Evolutionary conservation across 306 rosid genomes (phyloP).

Genomic region (Trifolium dubium): DNA sequence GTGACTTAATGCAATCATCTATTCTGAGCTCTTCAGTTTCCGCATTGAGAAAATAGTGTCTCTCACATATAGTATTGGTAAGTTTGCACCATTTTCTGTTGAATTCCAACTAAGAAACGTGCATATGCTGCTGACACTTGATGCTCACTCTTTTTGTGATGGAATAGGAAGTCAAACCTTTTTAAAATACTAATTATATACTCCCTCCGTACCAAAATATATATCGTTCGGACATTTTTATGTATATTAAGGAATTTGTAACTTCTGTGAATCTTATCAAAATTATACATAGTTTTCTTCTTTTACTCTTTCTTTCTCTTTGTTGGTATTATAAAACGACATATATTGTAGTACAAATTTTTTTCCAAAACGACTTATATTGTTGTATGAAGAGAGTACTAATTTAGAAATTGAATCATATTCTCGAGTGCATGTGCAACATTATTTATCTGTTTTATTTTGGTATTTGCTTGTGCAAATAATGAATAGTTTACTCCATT

Average conservation of each 20-base stretch:
- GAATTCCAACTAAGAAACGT: constrained; percentile 38
- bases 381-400: no score
- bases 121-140: constrained; percentile 36
- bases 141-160: constrained; percentile 35
- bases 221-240: no score
- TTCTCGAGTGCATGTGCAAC: not conserved
- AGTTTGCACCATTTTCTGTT: constrained; percentile 38
- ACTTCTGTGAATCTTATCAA: no score
- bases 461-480: constrained; percentile 27
- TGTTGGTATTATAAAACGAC: no score
- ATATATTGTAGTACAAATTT: no score
- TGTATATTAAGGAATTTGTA: no score
- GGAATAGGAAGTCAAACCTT: constrained; percentile 9
- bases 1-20: constrained; percentile 46
- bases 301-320: no score
- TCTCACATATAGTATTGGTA: constrained; percentile 6
- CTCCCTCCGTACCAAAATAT: no score
- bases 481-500: constrained; percentile 17
- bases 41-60: constrained; percentile 45
- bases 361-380: no score
- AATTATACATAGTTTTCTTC: no score
- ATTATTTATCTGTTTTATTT: constrained; percentile 21
- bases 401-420: constrained; percentile 25
- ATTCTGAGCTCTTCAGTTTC: not conserved
- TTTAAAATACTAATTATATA: constrained; percentile 13